Base-by-base conservation (phyloP, 176 grass and related monocot species). In the Eragrostis curvula region DNA sequence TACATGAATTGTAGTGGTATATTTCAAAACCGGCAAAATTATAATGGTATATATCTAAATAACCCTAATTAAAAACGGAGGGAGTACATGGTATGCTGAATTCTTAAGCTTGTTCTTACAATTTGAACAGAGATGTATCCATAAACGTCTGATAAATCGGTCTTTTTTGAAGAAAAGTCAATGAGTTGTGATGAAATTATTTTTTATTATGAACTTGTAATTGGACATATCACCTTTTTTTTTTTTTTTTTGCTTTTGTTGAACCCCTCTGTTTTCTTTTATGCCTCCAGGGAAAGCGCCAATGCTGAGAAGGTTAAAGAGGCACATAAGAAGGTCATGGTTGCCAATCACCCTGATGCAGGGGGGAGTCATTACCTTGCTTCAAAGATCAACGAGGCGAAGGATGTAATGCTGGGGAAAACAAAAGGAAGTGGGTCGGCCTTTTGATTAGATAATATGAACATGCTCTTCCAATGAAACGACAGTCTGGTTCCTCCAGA, bases 311-410 rank as follows among this genome's bases (percentile, higher is more conserved):
- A 98, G 88, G 85, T 98, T 12, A 99, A 99, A 91, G 93, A 96
- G 83, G 91, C 92, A 1, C 93, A 96, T 57, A 99, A 88, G 77
- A 95, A 89, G 85, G 93, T 99, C 20, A 96, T 99, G 96, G 91
- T 99, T n/a, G 93, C 93, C 8, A 99, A 99, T 75, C 96, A 99
- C 89, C 96, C 91, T 0, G 93, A 99, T 74, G 96, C 93, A 0
- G 91, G 96, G 48, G 96, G 93, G 45, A 99, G 91, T 74, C 79
- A 99, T 89, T 96, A 99, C 83, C 89, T 99, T 66, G 91, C 96
- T 75, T 96, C 93, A 12, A 99, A 99, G 83, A 96, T 99, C 30
- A 96, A 96, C 3, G 96, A 99, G 83, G 93, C 91, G 1, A 99
- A 99, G 83, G 96, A 99, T 85, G 46, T 95, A 16, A 12, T 99